Percentiles rank a stretch among this genome's conserved stretches.
These are phyloP conservation scores for Coelastrella sp. DNA, from an alignment of 139 green algal species.

Conservation along the genomic window DNA sequence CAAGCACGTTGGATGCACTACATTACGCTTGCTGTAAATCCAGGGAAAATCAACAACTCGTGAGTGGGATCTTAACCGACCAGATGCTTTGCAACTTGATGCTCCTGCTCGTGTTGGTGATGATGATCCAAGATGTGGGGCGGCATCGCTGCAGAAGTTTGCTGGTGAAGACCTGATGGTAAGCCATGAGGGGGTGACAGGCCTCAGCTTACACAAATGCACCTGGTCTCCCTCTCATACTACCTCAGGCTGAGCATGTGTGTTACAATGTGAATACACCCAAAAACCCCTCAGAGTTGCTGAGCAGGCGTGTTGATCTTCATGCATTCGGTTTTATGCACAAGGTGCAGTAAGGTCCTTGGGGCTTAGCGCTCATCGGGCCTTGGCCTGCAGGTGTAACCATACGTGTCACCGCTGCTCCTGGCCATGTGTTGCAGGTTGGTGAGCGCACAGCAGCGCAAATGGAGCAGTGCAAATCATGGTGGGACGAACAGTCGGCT, in stretches of 20 bases:
- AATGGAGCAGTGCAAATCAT: conserved; percentile 71
- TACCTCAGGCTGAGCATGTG: no score
- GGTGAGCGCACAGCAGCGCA: conserved; percentile 66
- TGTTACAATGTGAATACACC: no score
- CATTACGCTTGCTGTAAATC: background rate
- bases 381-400: no score
- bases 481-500: conserved; percentile 74
- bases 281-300: no score
- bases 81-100: conserved; percentile 69
- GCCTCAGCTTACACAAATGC: background rate
- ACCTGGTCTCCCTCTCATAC: no score
- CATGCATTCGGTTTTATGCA: no score
- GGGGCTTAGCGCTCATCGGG: no score
- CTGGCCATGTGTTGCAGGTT: conserved; percentile 53
- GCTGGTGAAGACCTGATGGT: conserved; percentile 80
- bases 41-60: conserved; percentile 68
- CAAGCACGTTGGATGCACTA: background rate
- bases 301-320: no score
- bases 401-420: no score
- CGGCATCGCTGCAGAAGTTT: conserved; percentile 75
- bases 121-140: conserved; percentile 68
- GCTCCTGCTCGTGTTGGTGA: conserved; percentile 74
- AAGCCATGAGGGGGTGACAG: background rate
- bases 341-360: no score
- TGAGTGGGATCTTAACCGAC: conserved; percentile 84